Evolutionary conservation across 2,329 filamentous ascomycete species (phyloP).

Genomic region (Uncinocarpus reesii): DNA sequence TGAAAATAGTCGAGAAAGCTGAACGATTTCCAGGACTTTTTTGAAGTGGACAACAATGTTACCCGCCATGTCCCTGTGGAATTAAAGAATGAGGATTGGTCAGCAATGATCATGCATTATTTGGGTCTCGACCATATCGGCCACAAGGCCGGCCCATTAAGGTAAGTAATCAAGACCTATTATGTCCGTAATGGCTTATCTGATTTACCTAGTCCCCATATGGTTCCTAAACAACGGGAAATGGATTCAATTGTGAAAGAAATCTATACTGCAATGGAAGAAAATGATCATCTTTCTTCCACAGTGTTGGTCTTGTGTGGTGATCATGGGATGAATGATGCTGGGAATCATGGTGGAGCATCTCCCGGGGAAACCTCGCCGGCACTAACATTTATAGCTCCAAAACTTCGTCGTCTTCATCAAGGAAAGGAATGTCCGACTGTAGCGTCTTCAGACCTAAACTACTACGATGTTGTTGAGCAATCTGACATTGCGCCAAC

Average conservation of each 20-base stretch:
- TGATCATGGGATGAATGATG: slow-evolving; percentile 99
- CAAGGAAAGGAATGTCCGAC: slow-evolving; percentile 43
- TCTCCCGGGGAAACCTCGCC: slow-evolving; percentile 89
- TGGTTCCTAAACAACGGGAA: slow-evolving; percentile 84
- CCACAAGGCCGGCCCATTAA: slow-evolving; percentile 83
- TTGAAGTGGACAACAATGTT: slow-evolving; percentile 94
- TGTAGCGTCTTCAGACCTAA: slow-evolving; percentile 56
- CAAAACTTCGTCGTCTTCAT: slow-evolving; percentile 57
- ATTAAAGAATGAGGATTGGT: slow-evolving; percentile 71
- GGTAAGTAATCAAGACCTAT: slow-evolving; percentile 44
- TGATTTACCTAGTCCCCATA: slow-evolving; percentile 61
- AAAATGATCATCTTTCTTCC: slow-evolving; percentile 58
- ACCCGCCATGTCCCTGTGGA: slow-evolving; percentile 77
- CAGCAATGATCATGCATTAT: slow-evolving; percentile 88
- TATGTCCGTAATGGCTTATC: neutral
- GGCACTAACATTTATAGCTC: slow-evolving; percentile 81
- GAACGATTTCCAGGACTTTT: slow-evolving; percentile 62
- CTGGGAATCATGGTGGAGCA: slow-evolving; percentile 90
- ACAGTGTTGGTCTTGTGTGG: slow-evolving; percentile 79
- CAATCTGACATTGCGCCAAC: slow-evolving; percentile 92
- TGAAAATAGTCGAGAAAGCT: neutral
- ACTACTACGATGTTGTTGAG: slow-evolving; percentile 76
- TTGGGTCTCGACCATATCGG: slow-evolving; percentile 94
- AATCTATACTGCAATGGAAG: slow-evolving; percentile 67
- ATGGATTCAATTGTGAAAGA: slow-evolving; percentile 76